Evolutionary conservation across 805 yeast species (phyloP).

Genomic region (Lachancea dasiensis): DNA sequence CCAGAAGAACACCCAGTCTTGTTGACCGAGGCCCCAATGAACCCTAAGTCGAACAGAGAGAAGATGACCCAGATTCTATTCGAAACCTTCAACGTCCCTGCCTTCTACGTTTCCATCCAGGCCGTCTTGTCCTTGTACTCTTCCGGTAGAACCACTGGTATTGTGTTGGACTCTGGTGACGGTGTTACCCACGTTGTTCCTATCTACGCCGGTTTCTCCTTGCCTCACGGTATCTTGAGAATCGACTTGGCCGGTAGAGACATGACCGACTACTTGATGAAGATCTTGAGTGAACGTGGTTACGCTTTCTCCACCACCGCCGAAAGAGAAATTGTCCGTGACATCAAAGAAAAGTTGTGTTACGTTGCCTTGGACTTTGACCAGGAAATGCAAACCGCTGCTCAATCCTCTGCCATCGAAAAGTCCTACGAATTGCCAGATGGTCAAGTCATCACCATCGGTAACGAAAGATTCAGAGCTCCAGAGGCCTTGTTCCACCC

Average conservation of each 20-base stretch:
- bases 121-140: conserved; percentile 98
- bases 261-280: conserved; percentile 97
- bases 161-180: conserved; percentile 98
- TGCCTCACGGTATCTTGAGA: conserved; percentile 98
- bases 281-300: conserved; percentile 97
- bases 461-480: conserved; percentile 99
- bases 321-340: conserved; percentile 90
- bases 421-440: conserved; percentile 99
- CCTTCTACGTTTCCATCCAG: conserved; percentile 97
- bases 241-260: conserved; percentile 99
- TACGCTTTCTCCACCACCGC: conserved; percentile 98
- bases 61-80: conserved; percentile 99
- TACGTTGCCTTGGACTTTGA: conserved; percentile 98
- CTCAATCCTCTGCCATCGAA: conserved; percentile 96
- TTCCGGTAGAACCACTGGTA: conserved; percentile 99
- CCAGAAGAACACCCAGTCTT: conserved; percentile 99
- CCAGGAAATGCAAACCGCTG: conserved; percentile 98
- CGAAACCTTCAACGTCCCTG: conserved; percentile 99
- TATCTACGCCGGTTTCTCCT: conserved; percentile 98
- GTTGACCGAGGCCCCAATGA: conserved; percentile 99
- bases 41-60: conserved; percentile 99
- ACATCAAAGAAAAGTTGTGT: conserved; percentile 96
- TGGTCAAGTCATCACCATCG: conserved; percentile 98
- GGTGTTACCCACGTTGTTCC: conserved; percentile 99
- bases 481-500: conserved; percentile 99